phyloP scores from a whole-genome alignment of 1,139 yeast species.

The Yamadazyma friedrichii region DNA sequence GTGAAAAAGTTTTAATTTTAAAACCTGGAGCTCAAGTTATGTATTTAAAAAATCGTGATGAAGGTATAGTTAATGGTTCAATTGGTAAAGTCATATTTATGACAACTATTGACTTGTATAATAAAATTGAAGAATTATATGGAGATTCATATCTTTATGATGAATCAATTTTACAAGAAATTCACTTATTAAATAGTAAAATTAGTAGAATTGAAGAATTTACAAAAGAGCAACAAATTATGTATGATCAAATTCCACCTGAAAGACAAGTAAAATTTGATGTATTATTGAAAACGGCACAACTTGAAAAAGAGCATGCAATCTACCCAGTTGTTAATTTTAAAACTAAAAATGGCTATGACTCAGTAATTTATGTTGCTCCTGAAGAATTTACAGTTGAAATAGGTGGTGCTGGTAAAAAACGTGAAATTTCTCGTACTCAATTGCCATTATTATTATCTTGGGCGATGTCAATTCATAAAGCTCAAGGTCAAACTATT shows the following conservation, averaged over 20 bases:
- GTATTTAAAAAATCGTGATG: conserved; percentile 47
- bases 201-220: conserved; percentile 24
- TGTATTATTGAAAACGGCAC: conserved; percentile 33
- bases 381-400: conserved; percentile 70
- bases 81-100: conserved; percentile 65
- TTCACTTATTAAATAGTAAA: conserved; percentile 25
- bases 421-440: conserved; percentile 34
- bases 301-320: conserved; percentile 23
- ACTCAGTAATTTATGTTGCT: conserved; percentile 47
- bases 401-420: conserved; percentile 15
- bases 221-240: conserved; percentile 45
- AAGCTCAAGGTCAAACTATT: conserved; percentile 89
- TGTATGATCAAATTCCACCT: conserved; percentile 26
- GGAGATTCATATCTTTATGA: conserved; percentile 22
- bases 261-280: conserved; percentile 27
- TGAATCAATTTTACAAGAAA: conserved; percentile 20
- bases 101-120: conserved; percentile 35
- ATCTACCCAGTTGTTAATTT: conserved; percentile 60
- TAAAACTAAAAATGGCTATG: conserved; percentile 32
- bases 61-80: conserved; percentile 54
- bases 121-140: conserved; percentile 26
- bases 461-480: conserved; percentile 90
- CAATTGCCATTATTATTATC: conserved; percentile 78
- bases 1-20: conserved; percentile 41
- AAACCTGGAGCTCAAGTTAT: conserved; percentile 65